These are phyloP conservation scores for Nicotiana otophora DNA, from an alignment of 257 asterid species.

Conservation along the genomic window DNA sequence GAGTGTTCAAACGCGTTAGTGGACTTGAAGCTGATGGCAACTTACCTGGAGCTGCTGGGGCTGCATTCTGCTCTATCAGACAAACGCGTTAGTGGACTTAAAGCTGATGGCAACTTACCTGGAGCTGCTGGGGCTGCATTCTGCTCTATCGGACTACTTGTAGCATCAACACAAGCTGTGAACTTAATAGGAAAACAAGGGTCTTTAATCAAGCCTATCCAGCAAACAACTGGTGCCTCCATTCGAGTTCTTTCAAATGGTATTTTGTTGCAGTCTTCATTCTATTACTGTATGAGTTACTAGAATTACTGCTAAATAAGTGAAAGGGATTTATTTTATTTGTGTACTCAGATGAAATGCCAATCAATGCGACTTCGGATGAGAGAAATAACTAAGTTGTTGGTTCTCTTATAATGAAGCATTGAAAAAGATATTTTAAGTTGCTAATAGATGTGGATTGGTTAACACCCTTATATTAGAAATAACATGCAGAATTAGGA, in stretches of 20 bases:
- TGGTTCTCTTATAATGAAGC: too few relatives aligned
- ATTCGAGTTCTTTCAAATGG: slow-evolving; percentile 67
- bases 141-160: slow-evolving; percentile 59
- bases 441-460: too few relatives aligned
- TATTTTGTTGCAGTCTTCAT: slow-evolving; percentile 13
- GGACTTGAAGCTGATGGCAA: slow-evolving; percentile 50
- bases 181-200: slow-evolving; percentile 84
- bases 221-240: slow-evolving; percentile 61
- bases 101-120: slow-evolving; percentile 29
- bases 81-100: too few relatives aligned
- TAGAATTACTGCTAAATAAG: neutral
- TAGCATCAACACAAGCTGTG: slow-evolving; percentile 72
- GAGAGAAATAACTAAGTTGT: slow-evolving; percentile 33
- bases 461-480: too few relatives aligned
- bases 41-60: slow-evolving; percentile 34
- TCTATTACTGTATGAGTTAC: neutral
- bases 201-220: slow-evolving; percentile 66
- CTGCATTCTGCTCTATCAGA: slow-evolving; percentile 53
- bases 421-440: too few relatives aligned
- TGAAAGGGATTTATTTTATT: neutral
- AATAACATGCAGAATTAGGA: too few relatives aligned
- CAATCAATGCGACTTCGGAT: slow-evolving; percentile 62
- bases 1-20: slow-evolving; percentile 59
- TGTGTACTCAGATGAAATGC: slow-evolving; percentile 45
- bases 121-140: slow-evolving; percentile 45